A percentile compares a stretch with the other conserved stretches of the same genome.
phyloP scores from a whole-genome alignment of 2,329 filamentous ascomycete species.

The Sporothrix humicola region DNA sequence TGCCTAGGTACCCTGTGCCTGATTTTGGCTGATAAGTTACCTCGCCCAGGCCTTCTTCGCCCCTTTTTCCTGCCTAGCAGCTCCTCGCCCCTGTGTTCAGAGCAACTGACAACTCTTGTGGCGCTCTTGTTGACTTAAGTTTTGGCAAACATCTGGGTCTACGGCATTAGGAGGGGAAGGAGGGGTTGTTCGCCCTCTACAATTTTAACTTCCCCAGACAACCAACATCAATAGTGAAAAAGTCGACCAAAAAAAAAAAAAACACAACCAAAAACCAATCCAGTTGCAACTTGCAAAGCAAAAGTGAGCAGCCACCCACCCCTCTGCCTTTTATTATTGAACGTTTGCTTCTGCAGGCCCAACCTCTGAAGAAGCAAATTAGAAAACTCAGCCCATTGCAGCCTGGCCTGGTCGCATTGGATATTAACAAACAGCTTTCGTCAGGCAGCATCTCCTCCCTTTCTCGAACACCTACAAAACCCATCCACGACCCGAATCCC shows the following conservation, averaged over 20 bases:
- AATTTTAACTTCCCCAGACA: slow-evolving; percentile 36
- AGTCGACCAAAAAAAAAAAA: slow-evolving; percentile 25
- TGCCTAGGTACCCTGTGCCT: background rate
- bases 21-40: background rate
- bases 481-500: background rate
- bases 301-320: slow-evolving; percentile 21
- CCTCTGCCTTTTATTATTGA: background rate
- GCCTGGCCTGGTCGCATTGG: slow-evolving; percentile 19
- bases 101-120: background rate
- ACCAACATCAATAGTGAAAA: slow-evolving; percentile 32
- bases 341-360: background rate
- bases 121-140: slow-evolving; percentile 11
- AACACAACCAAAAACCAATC: slow-evolving; percentile 20
- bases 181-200: slow-evolving; percentile 33
- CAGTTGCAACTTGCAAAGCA: background rate
- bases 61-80: slow-evolving; percentile 6
- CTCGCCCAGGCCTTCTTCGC: background rate
- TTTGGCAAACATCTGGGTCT: slow-evolving; percentile 7
- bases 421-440: slow-evolving; percentile 22
- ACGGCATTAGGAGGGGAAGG: slow-evolving; percentile 31
- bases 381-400: background rate
- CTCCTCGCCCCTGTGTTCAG: slow-evolving; percentile 5
- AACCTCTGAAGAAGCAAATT: slow-evolving; percentile 2
- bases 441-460: slow-evolving; percentile 16
- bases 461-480: slow-evolving; percentile 2